Percentiles rank a stretch among this genome's conserved stretches.
Conservation (phyloP, 441 rosid species). For the Jatropha podagrica region DNA sequence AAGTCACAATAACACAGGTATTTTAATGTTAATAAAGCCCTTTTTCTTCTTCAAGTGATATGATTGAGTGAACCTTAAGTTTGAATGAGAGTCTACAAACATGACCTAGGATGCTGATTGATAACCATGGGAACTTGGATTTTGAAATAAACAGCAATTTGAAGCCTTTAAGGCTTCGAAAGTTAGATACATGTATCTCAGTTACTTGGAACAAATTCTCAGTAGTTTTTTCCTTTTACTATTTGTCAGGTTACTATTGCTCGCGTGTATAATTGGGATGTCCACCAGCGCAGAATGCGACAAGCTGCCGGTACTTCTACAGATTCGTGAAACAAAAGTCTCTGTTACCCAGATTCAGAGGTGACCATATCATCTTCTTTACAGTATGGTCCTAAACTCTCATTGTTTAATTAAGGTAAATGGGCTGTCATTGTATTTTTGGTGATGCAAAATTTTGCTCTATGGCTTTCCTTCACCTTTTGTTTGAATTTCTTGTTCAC, state of each 20-base stretch:
- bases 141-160: neutral
- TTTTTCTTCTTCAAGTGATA: neutral
- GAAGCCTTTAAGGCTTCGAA: neutral
- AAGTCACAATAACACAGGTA: conserved; percentile 95
- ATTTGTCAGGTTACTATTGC: conserved; percentile 66
- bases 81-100: neutral
- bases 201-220: neutral
- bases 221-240: conserved; percentile 3
- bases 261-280: conserved; percentile 85
- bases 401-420: conserved; percentile 13
- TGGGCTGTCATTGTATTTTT: conserved; percentile 6
- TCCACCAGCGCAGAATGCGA: conserved; percentile 72
- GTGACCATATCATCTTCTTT: conserved; percentile 6
- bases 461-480: neutral
- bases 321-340: conserved; percentile 40
- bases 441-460: neutral
- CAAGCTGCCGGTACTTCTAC: conserved; percentile 47
- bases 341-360: conserved; percentile 8
- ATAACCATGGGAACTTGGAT: neutral
- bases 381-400: conserved; percentile 17
- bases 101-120: neutral
- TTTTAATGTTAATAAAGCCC: neutral
- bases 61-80: conserved; percentile 1
- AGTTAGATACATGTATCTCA: neutral
- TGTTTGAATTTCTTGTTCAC: neutral